Percentiles rank a stretch among this genome's conserved stretches.
phyloP scores from a whole-genome alignment of 2,329 filamentous ascomycete species.

The Cadophora sp. region DNA sequence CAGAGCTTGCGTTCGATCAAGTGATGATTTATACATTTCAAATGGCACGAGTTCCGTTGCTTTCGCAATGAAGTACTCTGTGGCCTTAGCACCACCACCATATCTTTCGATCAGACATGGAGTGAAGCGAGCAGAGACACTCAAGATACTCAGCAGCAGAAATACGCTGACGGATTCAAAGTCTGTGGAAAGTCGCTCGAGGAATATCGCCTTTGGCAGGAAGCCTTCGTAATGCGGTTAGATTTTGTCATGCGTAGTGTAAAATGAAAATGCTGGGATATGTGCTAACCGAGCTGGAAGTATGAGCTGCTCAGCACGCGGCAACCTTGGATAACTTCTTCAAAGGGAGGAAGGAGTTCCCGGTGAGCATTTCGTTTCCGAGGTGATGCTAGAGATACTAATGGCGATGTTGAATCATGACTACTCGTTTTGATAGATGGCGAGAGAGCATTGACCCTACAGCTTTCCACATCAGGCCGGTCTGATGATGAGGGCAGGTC shows the following conservation, averaged over 20 bases:
- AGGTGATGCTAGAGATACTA: background rate
- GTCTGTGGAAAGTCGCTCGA: constrained; percentile 53
- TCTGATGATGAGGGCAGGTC: background rate
- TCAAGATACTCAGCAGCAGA: constrained; percentile 60
- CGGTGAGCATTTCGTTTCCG: constrained; percentile 13
- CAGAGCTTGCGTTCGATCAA: constrained; percentile 64
- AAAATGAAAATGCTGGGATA: too few relatives aligned
- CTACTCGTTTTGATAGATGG: background rate
- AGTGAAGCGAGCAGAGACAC: constrained; percentile 62
- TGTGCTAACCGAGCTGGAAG: constrained; percentile 55
- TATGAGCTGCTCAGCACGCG: constrained; percentile 57
- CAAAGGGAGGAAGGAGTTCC: constrained; percentile 18
- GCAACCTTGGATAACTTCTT: constrained; percentile 29
- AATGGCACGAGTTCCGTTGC: constrained; percentile 54
- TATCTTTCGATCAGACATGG: constrained; percentile 55
- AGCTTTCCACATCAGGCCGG: too few relatives aligned
- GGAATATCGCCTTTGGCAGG: constrained; percentile 60
- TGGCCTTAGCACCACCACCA: constrained; percentile 57
- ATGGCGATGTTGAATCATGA: background rate
- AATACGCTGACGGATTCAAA: constrained; percentile 58
- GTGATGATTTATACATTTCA: constrained; percentile 59
- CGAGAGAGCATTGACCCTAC: background rate
- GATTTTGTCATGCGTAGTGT: too few relatives aligned
- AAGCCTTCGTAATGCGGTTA: constrained; percentile 49
- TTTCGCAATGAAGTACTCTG: constrained; percentile 60